Percentiles rank a stretch among this genome's conserved stretches.
phyloP scores from a whole-genome alignment of 192 early-diverging fungal species.

The Umbelopsis ramanniana region DNA sequence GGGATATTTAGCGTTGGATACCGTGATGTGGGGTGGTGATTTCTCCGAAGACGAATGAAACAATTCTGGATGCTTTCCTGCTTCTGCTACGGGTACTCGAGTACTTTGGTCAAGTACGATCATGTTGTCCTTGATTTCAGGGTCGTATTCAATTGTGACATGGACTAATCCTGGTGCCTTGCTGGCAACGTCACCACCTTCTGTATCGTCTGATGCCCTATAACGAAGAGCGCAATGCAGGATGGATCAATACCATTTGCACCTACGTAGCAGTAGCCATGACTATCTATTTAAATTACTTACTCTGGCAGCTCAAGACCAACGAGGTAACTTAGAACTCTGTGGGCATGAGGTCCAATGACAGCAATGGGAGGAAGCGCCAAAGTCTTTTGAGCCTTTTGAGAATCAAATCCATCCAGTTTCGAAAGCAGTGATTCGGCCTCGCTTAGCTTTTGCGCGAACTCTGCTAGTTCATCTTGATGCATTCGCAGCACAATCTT shows the following conservation, averaged over 20 bases:
- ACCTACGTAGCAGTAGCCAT: background rate
- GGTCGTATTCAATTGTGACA: constrained; percentile 6
- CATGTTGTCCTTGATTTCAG: background rate
- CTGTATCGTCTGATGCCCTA: background rate
- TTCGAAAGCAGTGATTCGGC: background rate
- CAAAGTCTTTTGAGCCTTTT: background rate
- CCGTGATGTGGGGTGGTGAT: background rate
- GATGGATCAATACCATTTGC: background rate
- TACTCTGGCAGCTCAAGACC: constrained; percentile 1
- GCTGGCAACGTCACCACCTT: no score
- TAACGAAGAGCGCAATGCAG: background rate
- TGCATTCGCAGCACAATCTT: constrained; percentile 13
- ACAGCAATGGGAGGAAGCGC: background rate
- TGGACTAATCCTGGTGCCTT: background rate
- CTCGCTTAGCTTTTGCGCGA: constrained; percentile 3
- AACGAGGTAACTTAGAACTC: background rate
- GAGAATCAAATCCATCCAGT: background rate
- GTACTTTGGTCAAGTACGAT: background rate
- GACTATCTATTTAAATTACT: no score
- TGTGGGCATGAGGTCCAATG: background rate
- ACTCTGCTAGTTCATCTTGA: constrained; percentile 7
- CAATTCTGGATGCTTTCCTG: background rate
- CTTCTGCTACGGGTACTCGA: background rate
- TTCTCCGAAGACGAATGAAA: background rate
- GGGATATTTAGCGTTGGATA: background rate